phyloP scores from a whole-genome alignment of 148 eudicot genomes.

The Heliosperma pusillum region DNA sequence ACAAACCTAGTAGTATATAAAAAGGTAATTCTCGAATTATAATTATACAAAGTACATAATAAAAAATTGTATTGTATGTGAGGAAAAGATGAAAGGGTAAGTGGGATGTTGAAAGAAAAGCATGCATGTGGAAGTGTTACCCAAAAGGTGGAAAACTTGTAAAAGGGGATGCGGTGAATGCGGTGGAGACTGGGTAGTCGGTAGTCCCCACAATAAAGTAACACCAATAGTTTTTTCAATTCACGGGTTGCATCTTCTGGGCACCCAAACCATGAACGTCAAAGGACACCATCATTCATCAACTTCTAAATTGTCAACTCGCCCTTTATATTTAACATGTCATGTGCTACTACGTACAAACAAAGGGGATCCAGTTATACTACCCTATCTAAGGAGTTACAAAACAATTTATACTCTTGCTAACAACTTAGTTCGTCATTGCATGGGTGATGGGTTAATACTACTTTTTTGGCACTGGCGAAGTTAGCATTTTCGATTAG shows the following conservation, averaged over 20 bases:
- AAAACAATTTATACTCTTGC: too few species aligned
- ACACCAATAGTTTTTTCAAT: neutral
- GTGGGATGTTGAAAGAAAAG: neutral
- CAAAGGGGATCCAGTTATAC: too few species aligned
- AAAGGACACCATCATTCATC: conserved; percentile 31
- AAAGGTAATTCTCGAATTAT: too few species aligned
- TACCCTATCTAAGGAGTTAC: too few species aligned
- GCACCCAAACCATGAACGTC: neutral
- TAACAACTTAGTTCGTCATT: too few species aligned
- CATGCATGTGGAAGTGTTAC: conserved; percentile 29
- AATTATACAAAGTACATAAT: too few species aligned
- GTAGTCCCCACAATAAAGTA: conserved; percentile 23
- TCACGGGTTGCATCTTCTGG: conserved; percentile 19
- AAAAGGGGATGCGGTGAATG: conserved; percentile 26
- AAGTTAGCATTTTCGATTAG: too few species aligned
- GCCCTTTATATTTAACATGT: neutral
- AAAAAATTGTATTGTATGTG: too few species aligned
- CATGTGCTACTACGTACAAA: too few species aligned
- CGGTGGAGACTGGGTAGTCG: conserved; percentile 15
- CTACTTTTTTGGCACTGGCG: too few species aligned
- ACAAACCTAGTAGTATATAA: too few species aligned
- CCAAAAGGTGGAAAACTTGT: conserved; percentile 29
- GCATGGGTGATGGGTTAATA: too few species aligned
- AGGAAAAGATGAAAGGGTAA: conserved; percentile 1
- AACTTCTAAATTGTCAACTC: conserved; percentile 29